Percentiles rank a stretch among this genome's conserved stretches.
These are phyloP conservation scores for Claviceps sp. DNA, from an alignment of 2,329 filamentous ascomycete genomes.

Conservation along the genomic window DNA sequence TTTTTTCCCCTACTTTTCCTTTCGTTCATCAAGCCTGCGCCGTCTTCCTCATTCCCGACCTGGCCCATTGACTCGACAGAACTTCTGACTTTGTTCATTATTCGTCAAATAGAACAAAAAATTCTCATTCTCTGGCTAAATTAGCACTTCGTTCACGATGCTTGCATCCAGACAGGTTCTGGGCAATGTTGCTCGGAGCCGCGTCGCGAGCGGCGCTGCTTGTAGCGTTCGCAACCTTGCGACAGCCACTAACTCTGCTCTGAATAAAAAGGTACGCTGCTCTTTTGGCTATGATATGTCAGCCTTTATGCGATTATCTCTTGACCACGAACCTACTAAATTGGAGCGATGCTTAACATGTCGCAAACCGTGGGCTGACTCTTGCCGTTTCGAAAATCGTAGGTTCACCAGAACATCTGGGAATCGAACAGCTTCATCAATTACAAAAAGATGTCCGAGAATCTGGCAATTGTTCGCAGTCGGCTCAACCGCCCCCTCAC, in stretches of 20 bases:
- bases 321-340: background rate
- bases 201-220: constrained; percentile 40
- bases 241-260: constrained; percentile 70
- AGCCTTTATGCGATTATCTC: background rate
- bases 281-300: background rate
- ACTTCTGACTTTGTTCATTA: constrained; percentile 11
- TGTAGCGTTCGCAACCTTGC: constrained; percentile 61
- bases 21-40: constrained; percentile 6
- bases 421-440: constrained; percentile 97
- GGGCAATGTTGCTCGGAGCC: constrained; percentile 49
- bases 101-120: constrained; percentile 11
- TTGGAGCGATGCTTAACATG: background rate
- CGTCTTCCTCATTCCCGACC: constrained; percentile 4
- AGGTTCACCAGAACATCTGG: constrained; percentile 90
- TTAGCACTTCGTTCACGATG: constrained; percentile 36
- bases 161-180: constrained; percentile 59
- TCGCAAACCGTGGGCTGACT: background rate
- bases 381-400: background rate
- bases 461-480: constrained; percentile 76
- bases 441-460: constrained; percentile 99
- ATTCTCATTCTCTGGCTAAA: constrained; percentile 17
- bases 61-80: constrained; percentile 6
- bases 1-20: constrained; percentile 10
- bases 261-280: constrained; percentile 67
- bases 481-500: constrained; percentile 89